Conservation (phyloP, 2,329 filamentous ascomycete species). For the Fonsecaea nubica region DNA sequence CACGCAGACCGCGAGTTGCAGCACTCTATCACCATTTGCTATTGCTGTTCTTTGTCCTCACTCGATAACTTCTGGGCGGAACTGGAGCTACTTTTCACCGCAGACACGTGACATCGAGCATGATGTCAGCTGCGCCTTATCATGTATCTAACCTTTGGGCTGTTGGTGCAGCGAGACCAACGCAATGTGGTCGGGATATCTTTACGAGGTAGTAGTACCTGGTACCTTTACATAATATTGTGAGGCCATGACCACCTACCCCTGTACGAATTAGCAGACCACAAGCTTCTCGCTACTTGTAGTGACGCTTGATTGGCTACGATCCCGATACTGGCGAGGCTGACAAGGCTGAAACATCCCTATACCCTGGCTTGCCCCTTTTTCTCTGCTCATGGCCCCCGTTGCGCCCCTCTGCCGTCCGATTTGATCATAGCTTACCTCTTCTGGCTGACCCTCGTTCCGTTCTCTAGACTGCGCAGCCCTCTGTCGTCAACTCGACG, state of each 20-base stretch:
- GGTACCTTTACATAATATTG: too few relatives aligned
- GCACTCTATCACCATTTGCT: neutral
- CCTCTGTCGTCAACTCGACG: neutral
- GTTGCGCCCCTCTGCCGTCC: neutral
- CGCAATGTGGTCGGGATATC: too few relatives aligned
- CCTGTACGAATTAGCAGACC: too few relatives aligned
- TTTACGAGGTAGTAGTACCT: too few relatives aligned
- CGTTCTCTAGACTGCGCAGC: neutral
- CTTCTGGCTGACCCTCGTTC: neutral
- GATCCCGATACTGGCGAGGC: neutral
- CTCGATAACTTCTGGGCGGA: neutral
- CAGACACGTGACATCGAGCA: neutral
- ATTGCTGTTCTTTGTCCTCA: neutral
- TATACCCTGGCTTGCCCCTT: neutral
- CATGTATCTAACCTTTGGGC: too few relatives aligned
- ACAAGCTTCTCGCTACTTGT: too few relatives aligned
- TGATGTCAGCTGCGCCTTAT: neutral
- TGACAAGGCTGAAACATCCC: conserved; percentile 3
- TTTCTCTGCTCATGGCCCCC: neutral
- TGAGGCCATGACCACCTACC: too few relatives aligned
- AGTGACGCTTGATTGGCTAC: too few relatives aligned
- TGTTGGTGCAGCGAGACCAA: too few relatives aligned
- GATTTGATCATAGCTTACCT: neutral
- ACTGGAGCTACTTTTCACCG: neutral
- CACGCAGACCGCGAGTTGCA: too few relatives aligned